Base-by-base conservation (phyloP, 2,329 filamentous ascomycete species). In the Fusarium dimerum region DNA sequence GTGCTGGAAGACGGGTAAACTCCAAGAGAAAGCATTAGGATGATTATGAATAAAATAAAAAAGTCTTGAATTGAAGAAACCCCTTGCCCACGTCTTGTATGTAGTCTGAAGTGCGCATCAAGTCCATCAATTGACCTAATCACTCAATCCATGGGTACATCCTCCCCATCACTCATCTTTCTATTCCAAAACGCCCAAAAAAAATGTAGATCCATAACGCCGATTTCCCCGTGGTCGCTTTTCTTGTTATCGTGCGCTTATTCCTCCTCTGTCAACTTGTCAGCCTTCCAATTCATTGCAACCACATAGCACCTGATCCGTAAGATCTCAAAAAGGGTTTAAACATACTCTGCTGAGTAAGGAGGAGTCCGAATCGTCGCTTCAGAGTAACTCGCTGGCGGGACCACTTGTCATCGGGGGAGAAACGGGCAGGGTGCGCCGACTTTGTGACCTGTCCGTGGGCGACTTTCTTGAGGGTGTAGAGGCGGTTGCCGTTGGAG, bases 361-460 rank as follows among this genome's bases (percentile, higher is more conserved):
- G 78, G 57, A 97, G 84, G 59, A 97, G 81, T 45, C 88, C 88
- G 71, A 96, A 97, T 69, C 94, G 84, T 79, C 90, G 92, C 87
- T 97, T 96, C 68, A 97, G 82, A 17, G 92, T 95, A 45, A 97
- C 92, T 65, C 94, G 86, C 78, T 97, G 93, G 71, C 91, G 89
- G 68, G 92, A 96, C 83, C 95, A 97, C 82, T 97, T 96, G 82
- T 99, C 94, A 77, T 99, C 94, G 59, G 94, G 94, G 43, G 91
- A 96, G 81, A 97, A 99, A 64, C 94, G 84, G 41, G 94, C 94
- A 43, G 94, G 93, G 78, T 97, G 93, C 51, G 94, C 94, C 48
- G 89, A 94, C 82, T 96, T 96, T 73, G 93, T 96, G 69, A 97
- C 90, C 71, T 92, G 85, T 69, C 89, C 88, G 65, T 86, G 81